Evolutionary conservation across 805 yeast genomes (phyloP).

Genomic region (Sungouiella thailandica): DNA sequence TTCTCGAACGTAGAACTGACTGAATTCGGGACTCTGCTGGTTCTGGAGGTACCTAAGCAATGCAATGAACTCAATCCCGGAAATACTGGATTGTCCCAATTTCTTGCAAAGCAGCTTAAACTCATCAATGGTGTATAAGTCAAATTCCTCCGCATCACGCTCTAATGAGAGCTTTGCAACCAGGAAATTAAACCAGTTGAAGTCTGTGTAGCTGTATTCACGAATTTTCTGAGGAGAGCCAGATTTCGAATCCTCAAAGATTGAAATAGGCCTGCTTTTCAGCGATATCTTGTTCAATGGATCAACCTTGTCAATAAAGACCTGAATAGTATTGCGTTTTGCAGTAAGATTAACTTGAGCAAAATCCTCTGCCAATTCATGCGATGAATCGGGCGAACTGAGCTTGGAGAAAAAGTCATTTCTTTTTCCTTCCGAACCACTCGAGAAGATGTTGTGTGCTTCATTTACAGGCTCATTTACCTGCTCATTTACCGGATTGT

Average conservation of each 20-base stretch:
- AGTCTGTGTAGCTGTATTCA: constrained; percentile 28
- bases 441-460: background rate
- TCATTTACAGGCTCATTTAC: too few species aligned
- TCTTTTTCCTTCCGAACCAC: constrained; percentile 3
- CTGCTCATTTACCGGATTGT: too few species aligned
- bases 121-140: constrained; percentile 12
- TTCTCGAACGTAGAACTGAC: constrained; percentile 10
- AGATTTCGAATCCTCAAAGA: constrained; percentile 33
- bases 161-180: constrained; percentile 19
- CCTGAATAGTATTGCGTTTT: constrained; percentile 23
- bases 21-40: constrained; percentile 11
- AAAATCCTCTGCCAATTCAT: constrained; percentile 14
- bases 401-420: constrained; percentile 5
- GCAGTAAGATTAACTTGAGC: constrained; percentile 15
- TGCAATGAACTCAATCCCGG: constrained; percentile 11
- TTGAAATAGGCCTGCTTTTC: constrained; percentile 30
- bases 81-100: constrained; percentile 5
- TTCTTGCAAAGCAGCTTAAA: constrained; percentile 15
- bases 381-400: constrained; percentile 4
- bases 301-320: constrained; percentile 36
- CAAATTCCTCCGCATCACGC: constrained; percentile 6
- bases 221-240: constrained; percentile 33
- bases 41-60: constrained; percentile 17
- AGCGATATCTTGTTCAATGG: constrained; percentile 35
- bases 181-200: constrained; percentile 39